Evolutionary conservation across 2,329 filamentous ascomycete species (phyloP).

Genomic region (Bipolaris victoriae): DNA sequence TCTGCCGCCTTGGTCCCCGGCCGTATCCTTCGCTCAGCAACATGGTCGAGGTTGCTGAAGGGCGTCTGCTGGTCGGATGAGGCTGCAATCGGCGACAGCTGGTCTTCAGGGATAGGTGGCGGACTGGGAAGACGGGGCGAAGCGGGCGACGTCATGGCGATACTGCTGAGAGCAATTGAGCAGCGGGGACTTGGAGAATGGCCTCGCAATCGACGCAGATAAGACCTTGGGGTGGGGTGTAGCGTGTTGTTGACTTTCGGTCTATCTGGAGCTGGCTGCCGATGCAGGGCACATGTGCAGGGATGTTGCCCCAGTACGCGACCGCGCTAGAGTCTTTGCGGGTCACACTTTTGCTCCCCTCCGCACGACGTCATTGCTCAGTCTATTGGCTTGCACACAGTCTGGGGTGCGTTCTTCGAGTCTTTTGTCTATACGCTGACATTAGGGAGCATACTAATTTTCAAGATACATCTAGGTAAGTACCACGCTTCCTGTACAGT

Average conservation of each 20-base stretch:
- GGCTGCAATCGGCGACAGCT: constrained; percentile 76
- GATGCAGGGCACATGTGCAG: constrained; percentile 27
- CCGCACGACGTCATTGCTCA: constrained; percentile 15
- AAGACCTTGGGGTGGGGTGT: constrained; percentile 8
- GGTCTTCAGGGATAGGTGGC: constrained; percentile 92
- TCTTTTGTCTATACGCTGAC: not conserved
- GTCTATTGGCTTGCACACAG: not conserved
- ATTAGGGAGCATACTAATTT: not conserved
- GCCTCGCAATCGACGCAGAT: not conserved
- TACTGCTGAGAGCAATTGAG: not conserved
- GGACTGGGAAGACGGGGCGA: constrained; percentile 94
- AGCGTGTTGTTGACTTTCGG: constrained; percentile 22
- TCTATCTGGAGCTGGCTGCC: constrained; percentile 17
- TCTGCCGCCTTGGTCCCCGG: constrained; percentile 90
- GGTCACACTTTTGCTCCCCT: constrained; percentile 9
- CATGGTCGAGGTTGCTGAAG: constrained; percentile 68
- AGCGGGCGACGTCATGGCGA: constrained; percentile 44
- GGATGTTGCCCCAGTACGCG: constrained; percentile 11
- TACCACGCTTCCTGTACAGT: not conserved
- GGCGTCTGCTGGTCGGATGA: constrained; percentile 63
- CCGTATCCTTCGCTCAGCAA: constrained; percentile 82
- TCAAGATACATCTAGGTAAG: not conserved
- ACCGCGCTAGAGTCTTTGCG: constrained; percentile 10
- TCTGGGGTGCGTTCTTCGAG: not conserved
- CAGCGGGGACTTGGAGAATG: not conserved